Evolutionary conservation across 345 rosid genomes (phyloP).

Genomic region (Linum trigynum): DNA sequence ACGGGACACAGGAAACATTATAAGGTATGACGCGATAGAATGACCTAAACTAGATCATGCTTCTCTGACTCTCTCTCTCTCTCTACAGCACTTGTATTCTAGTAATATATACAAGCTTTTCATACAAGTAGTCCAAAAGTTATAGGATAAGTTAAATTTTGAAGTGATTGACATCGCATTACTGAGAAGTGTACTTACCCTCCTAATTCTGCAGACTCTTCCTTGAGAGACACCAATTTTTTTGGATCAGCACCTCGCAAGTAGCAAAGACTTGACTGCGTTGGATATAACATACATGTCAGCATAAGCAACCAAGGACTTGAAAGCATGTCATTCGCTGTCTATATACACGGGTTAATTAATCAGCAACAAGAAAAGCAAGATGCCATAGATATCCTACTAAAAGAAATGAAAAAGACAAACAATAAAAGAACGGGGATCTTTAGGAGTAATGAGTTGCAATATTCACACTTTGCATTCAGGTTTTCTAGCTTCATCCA

Average conservation of each 20-base stretch:
- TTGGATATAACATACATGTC: neutral
- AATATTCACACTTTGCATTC: too few species aligned
- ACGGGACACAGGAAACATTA: neutral
- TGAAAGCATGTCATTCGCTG: neutral
- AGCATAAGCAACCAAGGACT: neutral
- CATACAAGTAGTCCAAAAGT: neutral
- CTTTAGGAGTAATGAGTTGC: too few species aligned
- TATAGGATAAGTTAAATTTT: neutral
- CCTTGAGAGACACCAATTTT: conserved; percentile 48
- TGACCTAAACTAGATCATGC: neutral
- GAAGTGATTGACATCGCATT: neutral
- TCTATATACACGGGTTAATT: conserved; percentile 8
- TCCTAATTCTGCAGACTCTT: conserved; percentile 84
- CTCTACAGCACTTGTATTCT: neutral
- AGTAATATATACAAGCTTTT: neutral
- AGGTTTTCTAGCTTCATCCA: too few species aligned
- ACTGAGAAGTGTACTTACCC: conserved; percentile 47
- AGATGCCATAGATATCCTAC: neutral
- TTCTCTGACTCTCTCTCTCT: too few species aligned
- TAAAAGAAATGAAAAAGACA: too few species aligned
- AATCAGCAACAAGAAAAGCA: conserved; percentile 8
- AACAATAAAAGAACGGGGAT: too few species aligned
- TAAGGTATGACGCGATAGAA: neutral
- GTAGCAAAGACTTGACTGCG: conserved; percentile 80
- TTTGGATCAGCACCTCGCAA: conserved; percentile 50